Conservation (phyloP, 1,139 yeast genomes). For the Spathaspora sp. region DNA sequence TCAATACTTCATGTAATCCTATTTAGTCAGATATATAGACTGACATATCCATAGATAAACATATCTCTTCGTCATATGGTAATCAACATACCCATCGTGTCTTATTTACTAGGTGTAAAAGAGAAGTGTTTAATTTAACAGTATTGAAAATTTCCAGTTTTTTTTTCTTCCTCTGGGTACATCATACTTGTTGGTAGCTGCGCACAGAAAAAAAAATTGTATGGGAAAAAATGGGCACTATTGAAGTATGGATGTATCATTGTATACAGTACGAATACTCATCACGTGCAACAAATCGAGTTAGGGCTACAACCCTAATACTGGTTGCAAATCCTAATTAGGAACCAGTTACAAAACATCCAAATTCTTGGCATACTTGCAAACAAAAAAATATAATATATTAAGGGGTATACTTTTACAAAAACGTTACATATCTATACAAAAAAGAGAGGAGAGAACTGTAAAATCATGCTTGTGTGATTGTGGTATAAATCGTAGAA, state of each 20-base stretch:
- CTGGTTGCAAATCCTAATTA: conserved; percentile 7
- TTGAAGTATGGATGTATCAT: conserved; percentile 6
- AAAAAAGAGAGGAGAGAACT: background rate
- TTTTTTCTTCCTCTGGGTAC: conserved; percentile 3
- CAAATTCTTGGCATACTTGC: background rate
- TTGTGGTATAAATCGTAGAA: conserved; percentile 38
- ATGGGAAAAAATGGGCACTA: background rate
- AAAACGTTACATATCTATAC: background rate
- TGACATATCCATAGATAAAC: background rate
- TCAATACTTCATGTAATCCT: too few relatives aligned
- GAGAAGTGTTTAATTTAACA: conserved; percentile 3
- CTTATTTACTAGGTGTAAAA: conserved; percentile 17
- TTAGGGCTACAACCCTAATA: conserved; percentile 8
- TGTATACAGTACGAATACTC: background rate
- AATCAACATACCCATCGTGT: conserved; percentile 28
- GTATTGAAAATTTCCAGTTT: conserved; percentile 3
- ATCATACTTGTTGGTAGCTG: background rate
- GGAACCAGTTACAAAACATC: background rate
- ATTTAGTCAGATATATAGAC: background rate
- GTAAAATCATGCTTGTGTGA: conserved; percentile 21
- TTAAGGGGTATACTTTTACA: background rate
- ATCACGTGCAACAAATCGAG: conserved; percentile 3
- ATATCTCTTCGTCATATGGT: background rate
- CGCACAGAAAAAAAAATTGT: background rate
- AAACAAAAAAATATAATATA: too few relatives aligned